Conservation (phyloP, 2,329 filamentous ascomycete species). For the Botrytis medusae region DNA sequence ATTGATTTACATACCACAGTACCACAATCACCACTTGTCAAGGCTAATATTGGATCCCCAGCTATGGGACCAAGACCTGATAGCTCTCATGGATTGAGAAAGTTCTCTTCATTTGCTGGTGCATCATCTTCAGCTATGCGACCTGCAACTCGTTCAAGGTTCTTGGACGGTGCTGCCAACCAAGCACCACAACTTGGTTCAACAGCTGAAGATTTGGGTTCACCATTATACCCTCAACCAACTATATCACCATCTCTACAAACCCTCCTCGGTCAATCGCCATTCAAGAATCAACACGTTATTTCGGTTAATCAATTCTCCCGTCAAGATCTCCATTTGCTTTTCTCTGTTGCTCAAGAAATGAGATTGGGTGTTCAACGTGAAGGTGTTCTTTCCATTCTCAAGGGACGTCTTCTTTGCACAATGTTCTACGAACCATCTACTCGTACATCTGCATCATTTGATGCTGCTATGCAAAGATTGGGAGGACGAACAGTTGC, state of each 20-base stretch:
- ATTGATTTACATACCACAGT: constrained; percentile 43
- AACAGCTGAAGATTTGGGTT: constrained; percentile 48
- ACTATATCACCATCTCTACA: constrained; percentile 61
- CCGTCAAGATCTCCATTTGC: constrained; percentile 81
- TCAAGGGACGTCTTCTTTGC: constrained; percentile 82
- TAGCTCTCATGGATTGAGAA: constrained; percentile 39
- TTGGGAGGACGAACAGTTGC: constrained; percentile 84
- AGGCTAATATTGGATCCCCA: constrained; percentile 43
- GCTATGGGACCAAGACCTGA: constrained; percentile 40
- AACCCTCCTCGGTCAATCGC: constrained; percentile 73
- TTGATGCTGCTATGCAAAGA: constrained; percentile 97
- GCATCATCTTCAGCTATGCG: constrained; percentile 38
- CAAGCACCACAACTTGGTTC: constrained; percentile 37
- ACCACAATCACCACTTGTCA: constrained; percentile 58
- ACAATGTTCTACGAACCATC: constrained; percentile 98
- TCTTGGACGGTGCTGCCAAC: constrained; percentile 41
- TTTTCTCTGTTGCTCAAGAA: constrained; percentile 96
- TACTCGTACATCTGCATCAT: constrained; percentile 90
- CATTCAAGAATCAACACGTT: constrained; percentile 88
- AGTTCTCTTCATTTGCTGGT: constrained; percentile 40
- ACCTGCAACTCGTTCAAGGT: constrained; percentile 40
- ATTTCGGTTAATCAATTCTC: constrained; percentile 90
- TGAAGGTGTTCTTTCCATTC: constrained; percentile 81
- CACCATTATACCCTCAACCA: constrained; percentile 50
- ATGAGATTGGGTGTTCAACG: constrained; percentile 95